phyloP scores from a whole-genome alignment of 2,329 filamentous ascomycete genomes.

The Neoarthrinium moseri region DNA sequence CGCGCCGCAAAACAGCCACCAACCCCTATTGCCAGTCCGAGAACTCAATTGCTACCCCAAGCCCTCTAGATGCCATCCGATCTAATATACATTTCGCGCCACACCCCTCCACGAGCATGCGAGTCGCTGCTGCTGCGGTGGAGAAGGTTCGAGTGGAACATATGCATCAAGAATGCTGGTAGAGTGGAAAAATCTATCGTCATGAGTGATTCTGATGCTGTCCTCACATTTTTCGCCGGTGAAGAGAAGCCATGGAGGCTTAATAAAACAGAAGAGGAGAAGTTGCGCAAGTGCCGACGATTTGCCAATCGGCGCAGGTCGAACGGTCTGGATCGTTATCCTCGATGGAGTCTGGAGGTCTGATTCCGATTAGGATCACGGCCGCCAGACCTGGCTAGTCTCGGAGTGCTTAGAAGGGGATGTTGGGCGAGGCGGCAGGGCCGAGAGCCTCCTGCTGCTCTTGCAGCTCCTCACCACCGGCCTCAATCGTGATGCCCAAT shows the following conservation, averaged over 20 bases:
- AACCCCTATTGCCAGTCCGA: slow-evolving; percentile 9
- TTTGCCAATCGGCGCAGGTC: not conserved
- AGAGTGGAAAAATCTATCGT: slow-evolving; percentile 8
- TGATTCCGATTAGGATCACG: too few relatives aligned
- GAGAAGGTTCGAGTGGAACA: not conserved
- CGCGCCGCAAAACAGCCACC: slow-evolving; percentile 8
- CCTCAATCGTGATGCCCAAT: slow-evolving; percentile 88
- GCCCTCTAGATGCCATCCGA: slow-evolving; percentile 12
- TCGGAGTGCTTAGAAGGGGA: slow-evolving; percentile 57
- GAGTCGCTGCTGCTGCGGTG: too few relatives aligned
- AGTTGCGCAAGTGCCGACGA: not conserved
- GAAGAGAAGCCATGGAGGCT: not conserved
- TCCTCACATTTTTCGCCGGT: not conserved
- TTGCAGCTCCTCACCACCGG: slow-evolving; percentile 80
- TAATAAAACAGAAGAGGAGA: slow-evolving; percentile 10
- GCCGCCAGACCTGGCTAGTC: too few relatives aligned
- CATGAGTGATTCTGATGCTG: slow-evolving; percentile 7
- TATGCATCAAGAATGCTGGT: slow-evolving; percentile 6
- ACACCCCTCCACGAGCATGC: not conserved
- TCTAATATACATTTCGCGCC: slow-evolving; percentile 12
- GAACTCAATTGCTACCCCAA: slow-evolving; percentile 11
- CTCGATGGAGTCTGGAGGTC: not conserved
- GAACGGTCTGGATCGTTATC: not conserved
- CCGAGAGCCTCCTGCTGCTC: slow-evolving; percentile 71
- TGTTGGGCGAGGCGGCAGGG: slow-evolving; percentile 53